Evolutionary conservation across 140 eudicot genomes (phyloP).

Genomic region (Cichorium intybus): DNA sequence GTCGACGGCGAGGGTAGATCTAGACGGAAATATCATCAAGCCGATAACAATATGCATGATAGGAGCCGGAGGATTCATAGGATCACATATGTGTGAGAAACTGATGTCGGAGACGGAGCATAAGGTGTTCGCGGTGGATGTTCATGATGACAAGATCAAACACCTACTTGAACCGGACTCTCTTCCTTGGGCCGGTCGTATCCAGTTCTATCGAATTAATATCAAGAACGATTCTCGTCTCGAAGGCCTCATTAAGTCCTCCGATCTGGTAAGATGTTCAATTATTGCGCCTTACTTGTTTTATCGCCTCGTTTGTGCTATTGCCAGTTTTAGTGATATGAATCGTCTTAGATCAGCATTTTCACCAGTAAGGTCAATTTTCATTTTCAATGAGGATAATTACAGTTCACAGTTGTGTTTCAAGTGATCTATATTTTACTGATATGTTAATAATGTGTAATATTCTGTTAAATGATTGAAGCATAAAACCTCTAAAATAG

Average conservation of each 20-base stretch:
- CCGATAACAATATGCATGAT: constrained; percentile 92
- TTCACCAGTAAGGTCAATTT: background rate
- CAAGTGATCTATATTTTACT: background rate
- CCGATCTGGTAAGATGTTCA: constrained; percentile 71
- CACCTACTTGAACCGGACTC: constrained; percentile 84
- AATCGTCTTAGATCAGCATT: constrained; percentile 1
- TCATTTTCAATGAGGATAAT: background rate
- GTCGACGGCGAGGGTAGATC: constrained; percentile 67
- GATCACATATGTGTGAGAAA: constrained; percentile 96
- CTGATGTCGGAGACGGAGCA: constrained; percentile 76
- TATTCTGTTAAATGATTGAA: background rate
- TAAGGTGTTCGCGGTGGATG: constrained; percentile 85
- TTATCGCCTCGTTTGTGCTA: too few species aligned
- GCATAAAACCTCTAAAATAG: background rate
- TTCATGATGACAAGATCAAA: constrained; percentile 87
- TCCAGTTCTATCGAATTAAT: constrained; percentile 86
- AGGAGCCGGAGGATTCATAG: constrained; percentile 98
- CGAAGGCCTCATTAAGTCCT: constrained; percentile 88
- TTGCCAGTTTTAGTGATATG: background rate
- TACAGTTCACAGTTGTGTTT: background rate
- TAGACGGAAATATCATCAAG: constrained; percentile 75
- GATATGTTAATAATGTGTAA: background rate
- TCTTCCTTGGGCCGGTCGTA: constrained; percentile 68
- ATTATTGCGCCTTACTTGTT: background rate
- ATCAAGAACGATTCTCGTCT: constrained; percentile 95